phyloP scores from a whole-genome alignment of 2,329 filamentous ascomycete genomes.

The Ceratocystis colombiana region DNA sequence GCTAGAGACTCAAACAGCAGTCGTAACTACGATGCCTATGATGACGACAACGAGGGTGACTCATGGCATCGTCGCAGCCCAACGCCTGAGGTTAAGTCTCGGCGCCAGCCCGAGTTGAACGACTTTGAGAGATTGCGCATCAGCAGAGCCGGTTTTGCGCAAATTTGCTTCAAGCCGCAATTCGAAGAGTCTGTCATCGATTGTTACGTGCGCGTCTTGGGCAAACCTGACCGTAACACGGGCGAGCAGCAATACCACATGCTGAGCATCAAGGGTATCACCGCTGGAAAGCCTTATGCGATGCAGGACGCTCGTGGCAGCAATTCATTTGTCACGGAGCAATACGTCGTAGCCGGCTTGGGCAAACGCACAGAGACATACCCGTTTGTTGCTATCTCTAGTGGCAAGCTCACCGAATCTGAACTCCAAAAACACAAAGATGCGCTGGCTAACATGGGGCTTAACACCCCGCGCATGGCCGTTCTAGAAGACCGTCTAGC shows the following conservation, averaged over 20 bases:
- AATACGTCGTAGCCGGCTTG: constrained; percentile 71
- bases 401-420: constrained; percentile 69
- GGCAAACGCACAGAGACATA: constrained; percentile 76
- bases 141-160: constrained; percentile 73
- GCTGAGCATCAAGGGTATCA: constrained; percentile 52
- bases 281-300: constrained; percentile 69
- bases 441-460: constrained; percentile 19
- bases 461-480: constrained; percentile 56
- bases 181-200: constrained; percentile 74
- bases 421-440: constrained; percentile 77
- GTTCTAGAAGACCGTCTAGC: constrained; percentile 61
- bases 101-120: constrained; percentile 47
- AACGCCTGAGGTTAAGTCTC: constrained; percentile 52
- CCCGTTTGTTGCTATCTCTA: constrained; percentile 84
- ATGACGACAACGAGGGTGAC: constrained; percentile 65
- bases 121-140: constrained; percentile 79
- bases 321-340: constrained; percentile 63
- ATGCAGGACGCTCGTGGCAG: constrained; percentile 64
- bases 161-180: constrained; percentile 85
- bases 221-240: constrained; percentile 65
- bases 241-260: constrained; percentile 76
- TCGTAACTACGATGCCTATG: constrained; percentile 46
- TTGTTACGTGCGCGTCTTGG: constrained; percentile 74
- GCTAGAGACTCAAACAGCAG: constrained; percentile 38
- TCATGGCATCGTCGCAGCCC: constrained; percentile 55